Evolutionary conservation across 352 stramenopile species (phyloP).

Genomic region (Globisporangium cystogenes): DNA sequence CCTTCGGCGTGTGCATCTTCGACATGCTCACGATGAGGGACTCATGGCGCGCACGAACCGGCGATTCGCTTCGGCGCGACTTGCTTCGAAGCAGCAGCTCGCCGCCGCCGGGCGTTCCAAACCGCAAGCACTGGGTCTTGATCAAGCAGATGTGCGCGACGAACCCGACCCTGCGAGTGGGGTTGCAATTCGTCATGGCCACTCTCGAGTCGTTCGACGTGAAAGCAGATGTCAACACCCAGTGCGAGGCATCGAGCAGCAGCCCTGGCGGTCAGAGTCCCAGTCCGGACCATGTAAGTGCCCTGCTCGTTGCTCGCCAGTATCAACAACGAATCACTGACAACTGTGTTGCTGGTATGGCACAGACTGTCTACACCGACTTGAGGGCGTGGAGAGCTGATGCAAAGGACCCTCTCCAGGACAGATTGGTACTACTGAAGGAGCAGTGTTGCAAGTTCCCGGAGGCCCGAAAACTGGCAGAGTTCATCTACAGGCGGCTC

Average conservation of each 20-base stretch:
- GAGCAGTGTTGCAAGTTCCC: not conserved
- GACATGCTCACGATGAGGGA: conserved; percentile 2
- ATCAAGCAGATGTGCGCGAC: conserved; percentile 8
- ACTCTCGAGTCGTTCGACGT: not conserved
- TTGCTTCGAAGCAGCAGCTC: not conserved
- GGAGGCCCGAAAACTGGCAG: not conserved
- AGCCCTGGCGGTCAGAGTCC: not conserved
- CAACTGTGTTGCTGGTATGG: not conserved
- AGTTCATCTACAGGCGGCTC: not conserved
- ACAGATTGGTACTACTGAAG: not conserved
- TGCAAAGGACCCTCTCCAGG: not conserved
- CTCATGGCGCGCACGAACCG: not conserved
- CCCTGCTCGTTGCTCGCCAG: not conserved
- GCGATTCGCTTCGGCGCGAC: not conserved
- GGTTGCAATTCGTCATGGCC: not conserved
- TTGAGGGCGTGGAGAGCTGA: not conserved
- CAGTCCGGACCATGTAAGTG: not conserved
- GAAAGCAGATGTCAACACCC: not conserved
- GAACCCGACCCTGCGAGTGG: not conserved
- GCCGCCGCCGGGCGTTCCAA: not conserved
- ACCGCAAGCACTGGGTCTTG: conserved; percentile 1
- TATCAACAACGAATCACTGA: not conserved
- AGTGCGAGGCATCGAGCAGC: not conserved
- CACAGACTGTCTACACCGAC: not conserved
- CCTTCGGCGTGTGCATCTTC: conserved; percentile 6